These are phyloP conservation scores for Polytrichum formosum DNA, from an alignment of 225 moss, liverwort and hornwort genomes.

Conservation along the genomic window DNA sequence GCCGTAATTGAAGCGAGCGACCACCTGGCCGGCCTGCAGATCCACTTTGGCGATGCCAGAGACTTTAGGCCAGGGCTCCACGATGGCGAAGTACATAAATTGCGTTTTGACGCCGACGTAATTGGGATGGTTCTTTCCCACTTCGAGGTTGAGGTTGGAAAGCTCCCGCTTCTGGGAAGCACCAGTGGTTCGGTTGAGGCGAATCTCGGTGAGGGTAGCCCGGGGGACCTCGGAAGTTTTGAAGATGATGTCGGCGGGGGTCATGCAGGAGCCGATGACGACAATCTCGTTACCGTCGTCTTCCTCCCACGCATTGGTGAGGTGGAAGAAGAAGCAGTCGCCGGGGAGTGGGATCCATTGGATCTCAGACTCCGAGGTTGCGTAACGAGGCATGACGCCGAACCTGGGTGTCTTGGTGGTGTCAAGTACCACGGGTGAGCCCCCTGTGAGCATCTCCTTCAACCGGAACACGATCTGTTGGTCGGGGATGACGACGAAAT, in stretches of 20 bases:
- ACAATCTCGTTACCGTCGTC: conserved; percentile 61
- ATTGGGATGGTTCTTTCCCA: conserved; percentile 71
- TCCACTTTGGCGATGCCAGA: conserved; percentile 91
- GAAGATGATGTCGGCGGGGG: conserved; percentile 85
- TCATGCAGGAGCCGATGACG: conserved; percentile 83
- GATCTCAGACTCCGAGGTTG: conserved; percentile 53
- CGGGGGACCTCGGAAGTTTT: conserved; percentile 54
- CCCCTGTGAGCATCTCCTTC: conserved; percentile 68
- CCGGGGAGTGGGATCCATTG: conserved; percentile 78
- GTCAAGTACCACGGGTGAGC: conserved; percentile 77
- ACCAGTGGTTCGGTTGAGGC: conserved; percentile 61
- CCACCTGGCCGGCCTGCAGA: conserved; percentile 43
- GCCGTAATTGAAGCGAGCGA: conserved; percentile 52
- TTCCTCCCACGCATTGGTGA: conserved; percentile 96
- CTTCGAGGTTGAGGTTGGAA: conserved; percentile 68
- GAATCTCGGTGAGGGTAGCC: conserved; percentile 70
- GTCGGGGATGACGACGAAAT: conserved; percentile 48
- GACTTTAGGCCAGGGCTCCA: conserved; percentile 94
- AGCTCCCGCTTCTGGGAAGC: conserved; percentile 56
- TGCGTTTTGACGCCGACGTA: conserved; percentile 63
- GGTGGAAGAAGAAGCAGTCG: conserved; percentile 83
- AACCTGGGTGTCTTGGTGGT: conserved; percentile 62
- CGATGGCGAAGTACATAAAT: conserved; percentile 75
- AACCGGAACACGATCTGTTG: conserved; percentile 51
- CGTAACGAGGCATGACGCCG: conserved; percentile 75